Percentiles rank a stretch among this genome's conserved stretches.
phyloP scores from a whole-genome alignment of 371 early-diverging fungal genomes.

The Mortierella sp. region DNA sequence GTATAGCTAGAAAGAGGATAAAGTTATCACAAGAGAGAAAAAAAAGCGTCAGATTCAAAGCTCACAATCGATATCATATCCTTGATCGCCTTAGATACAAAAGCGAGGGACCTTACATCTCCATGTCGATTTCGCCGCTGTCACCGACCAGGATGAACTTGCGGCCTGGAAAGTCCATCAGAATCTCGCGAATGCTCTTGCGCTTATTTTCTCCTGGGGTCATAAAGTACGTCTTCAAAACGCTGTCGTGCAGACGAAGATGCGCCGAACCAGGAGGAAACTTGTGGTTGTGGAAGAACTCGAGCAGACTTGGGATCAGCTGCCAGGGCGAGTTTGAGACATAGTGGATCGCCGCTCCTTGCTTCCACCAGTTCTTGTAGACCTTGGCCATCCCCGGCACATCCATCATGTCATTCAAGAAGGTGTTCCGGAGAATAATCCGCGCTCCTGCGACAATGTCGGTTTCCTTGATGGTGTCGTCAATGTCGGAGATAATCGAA shows the following conservation, averaged over 20 bases:
- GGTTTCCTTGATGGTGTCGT: constrained; percentile 76
- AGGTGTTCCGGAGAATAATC: constrained; percentile 79
- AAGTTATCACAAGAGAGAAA: constrained; percentile 9
- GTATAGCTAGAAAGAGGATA: constrained; percentile 57
- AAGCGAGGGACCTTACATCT: constrained; percentile 65
- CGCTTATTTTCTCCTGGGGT: constrained; percentile 62
- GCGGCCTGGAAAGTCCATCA: constrained; percentile 82
- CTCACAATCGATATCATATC: background rate
- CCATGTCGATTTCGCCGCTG: constrained; percentile 91
- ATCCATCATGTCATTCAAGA: constrained; percentile 68
- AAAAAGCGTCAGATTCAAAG: background rate
- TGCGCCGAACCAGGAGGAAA: constrained; percentile 91
- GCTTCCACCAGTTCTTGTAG: constrained; percentile 65
- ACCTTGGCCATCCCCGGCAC: constrained; percentile 61
- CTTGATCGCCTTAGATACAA: background rate
- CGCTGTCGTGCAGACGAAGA: constrained; percentile 68
- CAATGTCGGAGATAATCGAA: constrained; percentile 67
- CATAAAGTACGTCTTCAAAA: constrained; percentile 59
- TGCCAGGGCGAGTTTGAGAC: constrained; percentile 95
- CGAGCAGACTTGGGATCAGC: constrained; percentile 78
- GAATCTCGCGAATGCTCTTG: constrained; percentile 60
- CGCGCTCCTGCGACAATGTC: constrained; percentile 77
- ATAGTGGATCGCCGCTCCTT: constrained; percentile 88
- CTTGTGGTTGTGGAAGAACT: constrained; percentile 74
- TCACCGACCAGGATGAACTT: constrained; percentile 92